Evolutionary conservation across 78 protist genomes (phyloP).

Genomic region (Dictyostelium intermedium): DNA sequence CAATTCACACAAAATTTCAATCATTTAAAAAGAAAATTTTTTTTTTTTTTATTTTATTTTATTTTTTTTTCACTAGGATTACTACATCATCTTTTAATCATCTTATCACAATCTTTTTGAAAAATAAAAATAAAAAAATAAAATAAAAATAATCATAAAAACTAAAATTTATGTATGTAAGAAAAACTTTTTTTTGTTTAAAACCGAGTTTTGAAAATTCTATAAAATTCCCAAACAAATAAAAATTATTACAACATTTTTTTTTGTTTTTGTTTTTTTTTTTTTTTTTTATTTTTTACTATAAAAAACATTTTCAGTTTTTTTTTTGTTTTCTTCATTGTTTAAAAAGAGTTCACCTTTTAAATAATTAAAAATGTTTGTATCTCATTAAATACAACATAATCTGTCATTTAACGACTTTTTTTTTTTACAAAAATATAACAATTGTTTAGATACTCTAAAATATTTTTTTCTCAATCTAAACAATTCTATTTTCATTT

Average conservation of each 20-base stretch:
- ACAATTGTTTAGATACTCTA: not conserved
- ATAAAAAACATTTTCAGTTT: not conserved
- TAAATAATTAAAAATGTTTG: not conserved
- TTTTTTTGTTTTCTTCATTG: not conserved
- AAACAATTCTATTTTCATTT: not conserved
- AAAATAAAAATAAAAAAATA: too few relatives aligned
- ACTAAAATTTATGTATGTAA: not conserved
- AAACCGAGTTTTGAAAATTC: not conserved
- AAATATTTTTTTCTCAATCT: not conserved
- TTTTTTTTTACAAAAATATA: not conserved
- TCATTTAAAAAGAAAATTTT: not conserved
- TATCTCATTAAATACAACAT: not conserved
- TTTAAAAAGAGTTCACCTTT: not conserved
- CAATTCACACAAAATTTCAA: not conserved
- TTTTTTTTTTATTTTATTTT: too few relatives aligned
- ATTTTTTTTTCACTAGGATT: not conserved
- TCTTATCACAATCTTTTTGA: not conserved
- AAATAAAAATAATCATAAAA: not conserved
- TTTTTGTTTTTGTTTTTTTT: too few relatives aligned
- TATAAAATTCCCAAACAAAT: not conserved
- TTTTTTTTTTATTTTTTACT: not conserved
- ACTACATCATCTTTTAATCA: not conserved
- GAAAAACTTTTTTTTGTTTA: too few relatives aligned
- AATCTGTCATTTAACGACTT: too few relatives aligned
- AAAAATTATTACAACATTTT: too few relatives aligned